Percentiles rank a stretch among this genome's conserved stretches.
These are phyloP conservation scores for Zymoseptoria crescenta DNA, from an alignment of 2,329 filamentous ascomycete genomes.

Conservation along the genomic window DNA sequence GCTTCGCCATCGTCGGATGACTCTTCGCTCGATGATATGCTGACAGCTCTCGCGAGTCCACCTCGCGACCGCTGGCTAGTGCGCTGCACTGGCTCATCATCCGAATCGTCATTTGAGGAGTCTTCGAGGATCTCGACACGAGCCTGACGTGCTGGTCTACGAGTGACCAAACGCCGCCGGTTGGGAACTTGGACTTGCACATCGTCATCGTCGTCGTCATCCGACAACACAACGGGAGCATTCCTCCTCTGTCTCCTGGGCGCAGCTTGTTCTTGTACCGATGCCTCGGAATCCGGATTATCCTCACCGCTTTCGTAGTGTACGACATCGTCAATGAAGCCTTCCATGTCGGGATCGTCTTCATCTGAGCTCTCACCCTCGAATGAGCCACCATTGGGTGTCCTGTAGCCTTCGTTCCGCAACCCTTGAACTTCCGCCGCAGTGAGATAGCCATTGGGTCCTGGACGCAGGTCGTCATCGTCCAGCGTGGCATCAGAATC, in stretches of 20 bases:
- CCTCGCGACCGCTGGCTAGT: not conserved
- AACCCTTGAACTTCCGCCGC: not conserved
- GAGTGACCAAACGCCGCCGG: constrained; percentile 1
- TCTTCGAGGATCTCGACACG: constrained; percentile 3
- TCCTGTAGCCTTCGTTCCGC: not conserved
- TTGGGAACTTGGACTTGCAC: constrained; percentile 14
- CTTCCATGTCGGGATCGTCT: constrained; percentile 13
- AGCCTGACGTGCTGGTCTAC: constrained; percentile 1
- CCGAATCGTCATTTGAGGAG: constrained; percentile 5
- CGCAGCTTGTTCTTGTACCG: constrained; percentile 3
- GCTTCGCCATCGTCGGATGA: constrained; percentile 4
- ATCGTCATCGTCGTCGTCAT: constrained; percentile 10
- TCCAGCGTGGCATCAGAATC: not conserved
- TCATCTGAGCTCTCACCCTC: constrained; percentile 8
- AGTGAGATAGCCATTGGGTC: not conserved
- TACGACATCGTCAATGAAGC: constrained; percentile 11
- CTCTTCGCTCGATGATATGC: constrained; percentile 6
- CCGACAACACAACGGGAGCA: constrained; percentile 7
- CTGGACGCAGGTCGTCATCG: not conserved
- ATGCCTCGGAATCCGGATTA: constrained; percentile 8
- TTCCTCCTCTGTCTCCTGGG: constrained; percentile 2
- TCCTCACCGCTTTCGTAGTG: constrained; percentile 12
- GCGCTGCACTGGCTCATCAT: constrained; percentile 3
- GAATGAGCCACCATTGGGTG: not conserved
- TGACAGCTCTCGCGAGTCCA: not conserved